These are phyloP conservation scores for Sugiyamaella chiloensis DNA, from an alignment of 805 yeast genomes.

Conservation along the genomic window DNA sequence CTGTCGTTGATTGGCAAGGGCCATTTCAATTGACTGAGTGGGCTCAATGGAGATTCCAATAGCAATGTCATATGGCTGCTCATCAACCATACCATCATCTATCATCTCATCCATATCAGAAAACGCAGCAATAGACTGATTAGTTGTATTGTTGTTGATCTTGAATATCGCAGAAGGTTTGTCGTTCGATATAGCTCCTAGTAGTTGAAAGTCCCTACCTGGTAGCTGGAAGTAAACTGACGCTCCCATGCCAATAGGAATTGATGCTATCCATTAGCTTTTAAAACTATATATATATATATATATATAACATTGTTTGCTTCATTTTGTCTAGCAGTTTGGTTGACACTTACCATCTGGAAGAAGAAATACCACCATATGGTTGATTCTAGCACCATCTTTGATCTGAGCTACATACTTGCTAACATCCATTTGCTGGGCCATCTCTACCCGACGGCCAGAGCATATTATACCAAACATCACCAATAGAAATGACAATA, in stretches of 20 bases:
- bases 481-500: too few species aligned
- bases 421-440: slow-evolving; percentile 60
- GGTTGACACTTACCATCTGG: slow-evolving; percentile 60
- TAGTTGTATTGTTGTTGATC: slow-evolving; percentile 47
- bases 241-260: slow-evolving; percentile 72
- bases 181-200: slow-evolving; percentile 37
- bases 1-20: slow-evolving; percentile 40
- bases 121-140: slow-evolving; percentile 6
- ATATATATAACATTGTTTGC: too few species aligned
- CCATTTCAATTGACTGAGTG: slow-evolving; percentile 57
- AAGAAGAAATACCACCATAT: slow-evolving; percentile 76
- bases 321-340: not conserved
- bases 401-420: slow-evolving; percentile 37
- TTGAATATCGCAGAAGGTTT: slow-evolving; percentile 94
- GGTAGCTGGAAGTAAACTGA: slow-evolving; percentile 86
- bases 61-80: slow-evolving; percentile 38
- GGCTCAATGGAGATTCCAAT: slow-evolving; percentile 95
- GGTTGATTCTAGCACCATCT: slow-evolving; percentile 40
- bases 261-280: slow-evolving; percentile 27
- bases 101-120: slow-evolving; percentile 57
- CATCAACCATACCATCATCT: slow-evolving; percentile 41
- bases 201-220: slow-evolving; percentile 39
- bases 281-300: too few species aligned
- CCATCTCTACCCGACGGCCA: slow-evolving; percentile 46
- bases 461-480: slow-evolving; percentile 80